Evolutionary conservation across 352 stramenopile species (phyloP).

Genomic region (Phytophthora pseudosyringae): DNA sequence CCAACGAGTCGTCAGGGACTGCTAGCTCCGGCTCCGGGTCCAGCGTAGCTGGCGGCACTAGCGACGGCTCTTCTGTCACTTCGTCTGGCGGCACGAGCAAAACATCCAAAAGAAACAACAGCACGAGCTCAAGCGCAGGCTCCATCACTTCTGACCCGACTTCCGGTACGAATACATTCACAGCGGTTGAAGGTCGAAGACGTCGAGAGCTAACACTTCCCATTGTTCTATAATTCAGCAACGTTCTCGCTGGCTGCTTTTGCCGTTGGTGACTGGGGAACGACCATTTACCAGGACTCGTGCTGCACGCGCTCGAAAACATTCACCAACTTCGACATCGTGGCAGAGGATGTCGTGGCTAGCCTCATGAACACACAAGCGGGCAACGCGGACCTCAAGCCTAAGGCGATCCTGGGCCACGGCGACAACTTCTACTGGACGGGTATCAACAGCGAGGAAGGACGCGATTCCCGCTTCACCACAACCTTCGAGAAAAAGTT

Average conservation of each 20-base stretch:
- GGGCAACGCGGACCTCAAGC: constrained; percentile 42
- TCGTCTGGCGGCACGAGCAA: constrained; percentile 25
- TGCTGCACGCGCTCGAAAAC: constrained; percentile 66
- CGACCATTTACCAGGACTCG: constrained; percentile 59
- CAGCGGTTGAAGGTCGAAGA: not conserved
- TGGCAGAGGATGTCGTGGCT: constrained; percentile 65
- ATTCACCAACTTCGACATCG: constrained; percentile 62
- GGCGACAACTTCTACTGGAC: constrained; percentile 76
- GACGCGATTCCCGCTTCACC: constrained; percentile 53
- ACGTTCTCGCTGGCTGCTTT: constrained; percentile 56
- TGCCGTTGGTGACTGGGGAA: constrained; percentile 79
- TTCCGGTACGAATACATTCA: constrained; percentile 22
- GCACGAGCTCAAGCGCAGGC: constrained; percentile 21
- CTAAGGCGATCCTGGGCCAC: constrained; percentile 64
- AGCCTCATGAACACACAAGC: constrained; percentile 66
- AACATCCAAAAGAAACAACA: constrained; percentile 22
- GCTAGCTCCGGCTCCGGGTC: constrained; percentile 22
- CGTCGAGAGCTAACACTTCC: not conserved
- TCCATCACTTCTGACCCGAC: constrained; percentile 60
- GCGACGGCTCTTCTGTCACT: constrained; percentile 12
- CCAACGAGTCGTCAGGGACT: constrained; percentile 27
- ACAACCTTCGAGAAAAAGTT: constrained; percentile 68
- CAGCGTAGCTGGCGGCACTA: constrained; percentile 4
- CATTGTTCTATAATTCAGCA: constrained; percentile 1
- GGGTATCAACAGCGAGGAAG: constrained; percentile 51